Base-by-base conservation (phyloP, 2,329 filamentous ascomycete genomes). In the Aspergillus japonicus region DNA sequence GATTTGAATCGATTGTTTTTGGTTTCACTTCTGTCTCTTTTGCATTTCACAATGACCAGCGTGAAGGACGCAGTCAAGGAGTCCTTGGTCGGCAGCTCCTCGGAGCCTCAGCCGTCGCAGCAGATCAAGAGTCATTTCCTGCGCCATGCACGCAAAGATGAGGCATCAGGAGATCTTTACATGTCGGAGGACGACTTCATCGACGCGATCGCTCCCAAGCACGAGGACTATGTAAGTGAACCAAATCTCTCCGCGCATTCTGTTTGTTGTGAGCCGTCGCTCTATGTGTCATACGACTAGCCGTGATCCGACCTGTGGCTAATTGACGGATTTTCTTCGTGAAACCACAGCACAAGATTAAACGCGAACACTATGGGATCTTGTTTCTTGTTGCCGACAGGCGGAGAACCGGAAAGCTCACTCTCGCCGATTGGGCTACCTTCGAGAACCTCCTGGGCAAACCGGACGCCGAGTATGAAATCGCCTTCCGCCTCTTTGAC, bases 381-480 rank as follows among this genome's bases (percentile, higher is more conserved):
- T 89, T 99, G 51, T 99, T 99, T 79, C 83, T 84, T 64, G 90
- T 99, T 60, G 95, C 95, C 69, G 95, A 99, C 77, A 87, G 91
- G 69, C 86, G 86, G 66, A 85, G 82, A 66, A 82, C 82, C 49
- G 93, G 93, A 64, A 88, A 85, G 68, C 83, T 99, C 68, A 90
- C 81, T 68, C 80, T 98, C 57, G 82, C 87, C 61, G 95, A 99
- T 80, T 99, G 94, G 92, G 87, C 85, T 50, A 89, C 90, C 65
- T 99, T 98, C 78, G 91, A 97, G 80, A 96, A 96, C 81, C 85
- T 99, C 64, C 87, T 99, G 60, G 84, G 85, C 68, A 98, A 97
- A 80, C 90, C 95, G 63, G 95, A 98, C 73, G 95, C 95, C 75
- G 95, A 99, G 80, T 99, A 99, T 80, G 93, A 98, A 78, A 96